Conservation (phyloP, 805 yeast species). For the Tetrapisispora namnaoensis region DNA sequence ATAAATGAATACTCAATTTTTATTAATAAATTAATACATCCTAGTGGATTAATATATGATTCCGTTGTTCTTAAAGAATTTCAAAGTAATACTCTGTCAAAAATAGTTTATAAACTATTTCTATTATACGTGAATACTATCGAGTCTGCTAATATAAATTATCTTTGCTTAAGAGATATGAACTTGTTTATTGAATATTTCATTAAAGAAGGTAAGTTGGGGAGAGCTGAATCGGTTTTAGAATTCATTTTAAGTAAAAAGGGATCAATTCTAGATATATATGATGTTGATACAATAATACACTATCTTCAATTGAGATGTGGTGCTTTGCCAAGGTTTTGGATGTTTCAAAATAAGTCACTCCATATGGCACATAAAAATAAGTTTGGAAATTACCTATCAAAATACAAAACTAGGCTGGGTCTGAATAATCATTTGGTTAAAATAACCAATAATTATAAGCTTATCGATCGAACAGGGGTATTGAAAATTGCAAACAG, state of each 20-base stretch:
- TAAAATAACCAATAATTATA: background rate
- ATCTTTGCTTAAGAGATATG: constrained; percentile 2
- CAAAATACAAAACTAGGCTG: background rate
- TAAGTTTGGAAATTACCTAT: background rate
- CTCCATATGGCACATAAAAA: background rate
- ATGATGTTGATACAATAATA: constrained; percentile 12
- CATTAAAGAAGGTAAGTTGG: constrained; percentile 9
- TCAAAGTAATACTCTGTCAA: background rate
- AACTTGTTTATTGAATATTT: constrained; percentile 4
- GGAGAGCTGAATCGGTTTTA: constrained; percentile 17
- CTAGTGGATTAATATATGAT: background rate
- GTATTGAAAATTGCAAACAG: constrained; percentile 10
- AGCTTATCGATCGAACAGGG: constrained; percentile 7
- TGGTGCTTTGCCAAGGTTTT: constrained; percentile 18
- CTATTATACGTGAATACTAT: background rate
- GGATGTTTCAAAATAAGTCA: constrained; percentile 1
- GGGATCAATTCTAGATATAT: constrained; percentile 3
- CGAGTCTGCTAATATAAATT: background rate
- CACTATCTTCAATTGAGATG: constrained; percentile 20
- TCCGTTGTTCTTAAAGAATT: background rate
- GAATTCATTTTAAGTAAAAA: constrained; percentile 10
- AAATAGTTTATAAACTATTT: background rate
- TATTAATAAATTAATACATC: background rate
- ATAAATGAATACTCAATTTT: background rate
- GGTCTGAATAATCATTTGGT: background rate